A percentile compares a stretch with the other conserved stretches of the same genome.
Evolutionary conservation across 257 asterid genomes (phyloP).

Genomic region (Galeopsis tetrahit): DNA sequence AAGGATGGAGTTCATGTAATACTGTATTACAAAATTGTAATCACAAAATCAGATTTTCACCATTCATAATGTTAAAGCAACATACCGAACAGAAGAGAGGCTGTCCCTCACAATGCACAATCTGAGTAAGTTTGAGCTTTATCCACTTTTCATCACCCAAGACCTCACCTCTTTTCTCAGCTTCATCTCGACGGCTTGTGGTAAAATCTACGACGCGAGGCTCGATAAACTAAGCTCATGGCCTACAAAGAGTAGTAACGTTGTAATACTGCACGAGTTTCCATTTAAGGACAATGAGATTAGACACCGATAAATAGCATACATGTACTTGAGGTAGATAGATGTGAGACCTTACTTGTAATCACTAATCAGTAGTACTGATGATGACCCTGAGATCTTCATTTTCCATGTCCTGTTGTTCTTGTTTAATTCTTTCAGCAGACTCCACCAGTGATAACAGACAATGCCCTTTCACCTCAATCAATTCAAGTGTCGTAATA

Average conservation of each 20-base stretch:
- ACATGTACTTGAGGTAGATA: not conserved
- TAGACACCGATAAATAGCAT: not conserved
- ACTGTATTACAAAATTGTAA: no score
- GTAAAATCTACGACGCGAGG: not conserved
- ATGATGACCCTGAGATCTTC: conserved; percentile 21
- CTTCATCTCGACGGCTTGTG: not conserved
- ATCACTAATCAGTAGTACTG: not conserved
- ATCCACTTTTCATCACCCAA: not conserved
- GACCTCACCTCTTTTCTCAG: not conserved
- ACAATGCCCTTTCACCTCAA: conserved; percentile 1
- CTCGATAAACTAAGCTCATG: not conserved
- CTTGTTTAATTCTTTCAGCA: conserved; percentile 18
- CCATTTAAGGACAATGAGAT: not conserved
- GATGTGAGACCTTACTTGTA: not conserved
- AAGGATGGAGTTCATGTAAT: no score
- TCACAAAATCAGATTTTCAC: no score
- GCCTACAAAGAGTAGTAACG: not conserved
- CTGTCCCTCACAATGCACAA: not conserved
- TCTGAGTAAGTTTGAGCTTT: not conserved
- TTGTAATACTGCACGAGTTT: not conserved
- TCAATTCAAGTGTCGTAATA: not conserved
- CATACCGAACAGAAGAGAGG: not conserved
- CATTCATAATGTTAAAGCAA: no score
- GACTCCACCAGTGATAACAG: not conserved
- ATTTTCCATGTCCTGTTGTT: conserved; percentile 18